These are phyloP conservation scores for Gymnopilus junonius DNA, from an alignment of 768 basidiomycete species.

Conservation along the genomic window DNA sequence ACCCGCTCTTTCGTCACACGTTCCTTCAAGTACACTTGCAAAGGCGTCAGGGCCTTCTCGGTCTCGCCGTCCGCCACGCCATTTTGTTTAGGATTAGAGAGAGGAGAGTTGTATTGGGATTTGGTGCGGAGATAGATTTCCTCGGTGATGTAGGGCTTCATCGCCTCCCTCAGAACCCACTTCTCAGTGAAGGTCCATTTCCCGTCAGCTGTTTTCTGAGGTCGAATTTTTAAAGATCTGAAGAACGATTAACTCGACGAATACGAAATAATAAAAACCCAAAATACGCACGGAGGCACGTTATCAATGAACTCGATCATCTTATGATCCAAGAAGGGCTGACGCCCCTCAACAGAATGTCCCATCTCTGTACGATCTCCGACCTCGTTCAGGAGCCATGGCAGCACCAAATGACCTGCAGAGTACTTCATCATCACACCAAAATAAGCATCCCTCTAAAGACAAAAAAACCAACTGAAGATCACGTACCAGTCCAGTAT, in stretches of 20 bases:
- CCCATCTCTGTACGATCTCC: constrained; percentile 7
- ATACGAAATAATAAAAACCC: not conserved
- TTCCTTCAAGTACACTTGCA: not conserved
- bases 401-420: not conserved
- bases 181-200: constrained; percentile 6
- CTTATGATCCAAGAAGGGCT: constrained; percentile 1
- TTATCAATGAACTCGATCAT: not conserved
- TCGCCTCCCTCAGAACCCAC: constrained; percentile 2
- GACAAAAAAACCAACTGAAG: not conserved
- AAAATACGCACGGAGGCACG: not conserved
- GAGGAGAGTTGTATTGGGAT: not conserved
- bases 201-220: not conserved
- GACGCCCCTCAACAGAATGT: constrained; percentile 3
- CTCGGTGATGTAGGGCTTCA: constrained; percentile 7
- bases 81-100: not conserved
- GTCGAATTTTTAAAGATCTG: not conserved
- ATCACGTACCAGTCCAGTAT: not conserved
- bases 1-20: not conserved
- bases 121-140: constrained; percentile 1
- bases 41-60: not conserved
- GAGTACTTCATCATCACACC: not conserved
- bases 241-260: not conserved
- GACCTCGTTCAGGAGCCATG: not conserved
- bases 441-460: not conserved
- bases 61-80: not conserved